Conservation (phyloP, 352 stramenopile species). For the Phytopythium cucurbitacearum region DNA sequence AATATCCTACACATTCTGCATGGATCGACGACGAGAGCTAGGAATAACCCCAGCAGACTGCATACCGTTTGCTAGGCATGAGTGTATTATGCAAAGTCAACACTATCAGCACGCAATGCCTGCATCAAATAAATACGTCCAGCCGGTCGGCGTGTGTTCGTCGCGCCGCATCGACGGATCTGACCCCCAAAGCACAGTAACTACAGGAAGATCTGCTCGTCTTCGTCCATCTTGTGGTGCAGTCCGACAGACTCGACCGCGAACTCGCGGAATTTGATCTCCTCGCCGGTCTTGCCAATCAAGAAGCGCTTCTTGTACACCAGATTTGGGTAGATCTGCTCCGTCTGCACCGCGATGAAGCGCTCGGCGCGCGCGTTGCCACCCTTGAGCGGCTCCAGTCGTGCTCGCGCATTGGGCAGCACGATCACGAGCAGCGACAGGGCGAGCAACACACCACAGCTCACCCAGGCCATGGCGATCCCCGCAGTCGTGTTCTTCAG, state of each 20-base stretch:
- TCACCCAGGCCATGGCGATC: conserved; percentile 42
- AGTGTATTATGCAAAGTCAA: too few relatives aligned
- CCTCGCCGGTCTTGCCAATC: conserved; percentile 62
- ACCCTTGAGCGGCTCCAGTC: conserved; percentile 37
- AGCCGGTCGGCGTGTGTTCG: too few relatives aligned
- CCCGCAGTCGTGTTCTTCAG: conserved; percentile 60
- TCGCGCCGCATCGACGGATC: too few relatives aligned
- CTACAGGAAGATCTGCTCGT: conserved; percentile 62
- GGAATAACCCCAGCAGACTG: too few relatives aligned
- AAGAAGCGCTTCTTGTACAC: conserved; percentile 78
- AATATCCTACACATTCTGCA: too few relatives aligned
- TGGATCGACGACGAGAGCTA: too few relatives aligned
- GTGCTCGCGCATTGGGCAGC: conserved; percentile 49
- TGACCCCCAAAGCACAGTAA: too few relatives aligned
- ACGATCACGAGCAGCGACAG: conserved; percentile 45
- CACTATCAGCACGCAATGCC: too few relatives aligned
- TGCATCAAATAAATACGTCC: too few relatives aligned
- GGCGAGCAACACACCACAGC: conserved; percentile 32
- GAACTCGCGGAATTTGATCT: conserved; percentile 74
- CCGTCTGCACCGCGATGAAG: conserved; percentile 63
- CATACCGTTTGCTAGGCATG: too few relatives aligned
- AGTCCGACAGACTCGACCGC: conserved; percentile 52
- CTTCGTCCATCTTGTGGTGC: conserved; percentile 65
- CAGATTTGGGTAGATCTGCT: conserved; percentile 69
- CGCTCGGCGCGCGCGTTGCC: conserved; percentile 55